Base-by-base conservation (phyloP, 441 rosid genomes). In the Mallotus repandus region DNA sequence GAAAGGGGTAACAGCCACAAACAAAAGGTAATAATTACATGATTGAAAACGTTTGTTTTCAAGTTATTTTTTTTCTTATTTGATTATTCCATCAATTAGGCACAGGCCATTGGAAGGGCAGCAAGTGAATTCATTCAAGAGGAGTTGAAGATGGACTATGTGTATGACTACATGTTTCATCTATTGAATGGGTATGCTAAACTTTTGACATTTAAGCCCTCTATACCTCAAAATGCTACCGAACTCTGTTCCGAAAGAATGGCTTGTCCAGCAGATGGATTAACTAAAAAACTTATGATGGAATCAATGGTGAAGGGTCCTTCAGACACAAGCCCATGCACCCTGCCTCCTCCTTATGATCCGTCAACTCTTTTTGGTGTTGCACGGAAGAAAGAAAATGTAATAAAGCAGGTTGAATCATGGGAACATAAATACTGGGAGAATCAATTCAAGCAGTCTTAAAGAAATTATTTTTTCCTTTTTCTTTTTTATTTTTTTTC, bases 151-250 rank as follows among this genome's bases (percentile, higher is more conserved):
- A 84, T 90, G 84, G 93, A 90, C 13, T 74, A 81, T 5, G 90
- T 90, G 18, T 94, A 94, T 46, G 94, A 94, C 64, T 94, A 92
- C 87, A 92, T 94, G 98, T 86, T 85, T 69, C 98, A 94, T 81
- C 87, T 92, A 53, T 73, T 91, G 71, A 86, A 77, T 1, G 89
- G 84, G 68, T 92, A 92, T 74, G 83, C 93, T 0, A 92, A 86
- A 81, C 90, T 94, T 11, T 81, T 94, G 78, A 84, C 60, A 63
- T 91, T 82, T 75, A 88, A 88, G 81, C 94, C 97, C 0, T 77
- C 68, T 25, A 50, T 86, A 41, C 96, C 94, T 0, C 50, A 5
- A 12, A 83, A 78, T 32, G 97, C 86, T 7, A 52, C 69, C 2
- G 88, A 89, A 76, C 69, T 84, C 2, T 92, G 98, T 58, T 69